Conservation (phyloP, 2,329 filamentous ascomycete genomes). For the Raffaelea ambrosiae region DNA sequence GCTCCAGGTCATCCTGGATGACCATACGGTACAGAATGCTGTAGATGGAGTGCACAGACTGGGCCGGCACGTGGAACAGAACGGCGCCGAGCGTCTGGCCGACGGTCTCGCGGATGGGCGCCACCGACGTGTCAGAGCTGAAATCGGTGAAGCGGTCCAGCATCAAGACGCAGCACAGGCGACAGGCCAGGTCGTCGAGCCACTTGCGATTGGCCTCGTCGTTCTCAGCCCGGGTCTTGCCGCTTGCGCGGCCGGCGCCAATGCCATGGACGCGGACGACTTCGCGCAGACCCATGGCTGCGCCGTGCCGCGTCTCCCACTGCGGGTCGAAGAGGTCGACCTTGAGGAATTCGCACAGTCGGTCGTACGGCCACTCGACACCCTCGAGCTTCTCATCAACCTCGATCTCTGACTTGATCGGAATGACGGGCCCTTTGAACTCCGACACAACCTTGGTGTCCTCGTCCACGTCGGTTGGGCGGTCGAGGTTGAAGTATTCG, state of each 20-base stretch:
- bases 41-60: slow-evolving; percentile 79
- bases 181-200: slow-evolving; percentile 92
- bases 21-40: slow-evolving; percentile 79
- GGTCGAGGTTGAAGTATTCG: slow-evolving; percentile 89
- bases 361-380: slow-evolving; percentile 86
- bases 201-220: slow-evolving; percentile 71
- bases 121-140: slow-evolving; percentile 93
- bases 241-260: slow-evolving; percentile 71
- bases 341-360: slow-evolving; percentile 87
- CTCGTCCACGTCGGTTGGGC: slow-evolving; percentile 70
- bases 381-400: slow-evolving; percentile 69
- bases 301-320: slow-evolving; percentile 95
- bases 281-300: slow-evolving; percentile 89
- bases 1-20: slow-evolving; percentile 74
- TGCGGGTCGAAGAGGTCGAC: slow-evolving; percentile 87
- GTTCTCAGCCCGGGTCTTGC: slow-evolving; percentile 66
- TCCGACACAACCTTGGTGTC: slow-evolving; percentile 89
- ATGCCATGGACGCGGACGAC: slow-evolving; percentile 84
- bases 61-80: slow-evolving; percentile 70
- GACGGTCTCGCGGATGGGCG: slow-evolving; percentile 89
- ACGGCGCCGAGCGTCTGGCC: slow-evolving; percentile 89
- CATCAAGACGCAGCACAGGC: slow-evolving; percentile 92
- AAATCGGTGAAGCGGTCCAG: slow-evolving; percentile 97
- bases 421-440: slow-evolving; percentile 76
- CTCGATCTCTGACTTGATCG: slow-evolving; percentile 81